These are phyloP conservation scores for Stephania japonica DNA, from an alignment of 164 flowering plant genomes.

Conservation along the genomic window DNA sequence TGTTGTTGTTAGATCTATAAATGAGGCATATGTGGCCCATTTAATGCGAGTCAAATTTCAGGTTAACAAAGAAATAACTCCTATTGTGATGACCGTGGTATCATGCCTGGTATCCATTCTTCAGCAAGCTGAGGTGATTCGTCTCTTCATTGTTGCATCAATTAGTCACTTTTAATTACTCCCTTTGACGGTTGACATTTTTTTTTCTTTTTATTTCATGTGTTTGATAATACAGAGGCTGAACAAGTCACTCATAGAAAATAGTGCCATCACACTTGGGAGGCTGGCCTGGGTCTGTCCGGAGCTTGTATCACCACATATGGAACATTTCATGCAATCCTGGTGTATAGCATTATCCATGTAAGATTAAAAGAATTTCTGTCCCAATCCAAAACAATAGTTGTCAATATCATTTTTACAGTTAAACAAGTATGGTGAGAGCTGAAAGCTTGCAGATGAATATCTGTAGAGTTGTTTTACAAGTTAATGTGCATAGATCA, in stretches of 20 bases:
- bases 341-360: constrained; percentile 88
- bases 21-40: too few relatives aligned
- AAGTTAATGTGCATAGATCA: too few relatives aligned
- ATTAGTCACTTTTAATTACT: background rate
- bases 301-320: constrained; percentile 85
- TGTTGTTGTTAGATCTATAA: too few relatives aligned
- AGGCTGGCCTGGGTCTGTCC: constrained; percentile 97
- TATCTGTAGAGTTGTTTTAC: too few relatives aligned
- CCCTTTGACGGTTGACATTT: background rate
- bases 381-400: background rate
- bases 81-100: constrained; percentile 67
- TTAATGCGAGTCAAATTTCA: constrained; percentile 25
- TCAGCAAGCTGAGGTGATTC: constrained; percentile 73
- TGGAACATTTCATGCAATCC: constrained; percentile 96
- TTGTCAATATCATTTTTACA: background rate
- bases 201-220: background rate
- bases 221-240: constrained; percentile 46
- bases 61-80: constrained; percentile 85
- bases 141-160: constrained; percentile 6
- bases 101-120: constrained; percentile 81
- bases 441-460: background rate
- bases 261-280: constrained; percentile 96
- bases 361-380: constrained; percentile 37
- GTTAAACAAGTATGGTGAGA: background rate
- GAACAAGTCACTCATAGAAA: constrained; percentile 87